Conservation (phyloP, 2,329 filamentous ascomycete genomes). For the Boeremia lycopersici region DNA sequence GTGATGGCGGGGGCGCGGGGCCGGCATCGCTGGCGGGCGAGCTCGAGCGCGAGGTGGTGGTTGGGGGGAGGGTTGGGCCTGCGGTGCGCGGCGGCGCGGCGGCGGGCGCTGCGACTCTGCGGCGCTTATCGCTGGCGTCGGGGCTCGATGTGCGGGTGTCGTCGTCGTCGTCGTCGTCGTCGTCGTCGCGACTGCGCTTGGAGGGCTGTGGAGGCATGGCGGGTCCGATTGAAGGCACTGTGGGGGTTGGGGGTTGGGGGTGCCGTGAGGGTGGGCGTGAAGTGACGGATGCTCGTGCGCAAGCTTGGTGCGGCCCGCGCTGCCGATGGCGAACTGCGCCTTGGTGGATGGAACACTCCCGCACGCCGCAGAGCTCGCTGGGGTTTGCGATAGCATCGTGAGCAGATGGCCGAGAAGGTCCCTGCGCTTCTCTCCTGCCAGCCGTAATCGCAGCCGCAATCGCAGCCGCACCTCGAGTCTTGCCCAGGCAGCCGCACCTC, state of each 20-base stretch:
- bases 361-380: slow-evolving; percentile 14
- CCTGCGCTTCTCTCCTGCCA: neutral
- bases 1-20: slow-evolving; percentile 45
- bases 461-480: too few species aligned
- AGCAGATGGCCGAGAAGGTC: neutral
- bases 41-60: slow-evolving; percentile 33
- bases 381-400: neutral
- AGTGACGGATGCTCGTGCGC: slow-evolving; percentile 4
- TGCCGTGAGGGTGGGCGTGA: neutral
- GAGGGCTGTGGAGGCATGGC: slow-evolving; percentile 69
- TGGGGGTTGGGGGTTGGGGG: slow-evolving; percentile 18
- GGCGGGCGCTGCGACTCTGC: slow-evolving; percentile 58
- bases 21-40: slow-evolving; percentile 37
- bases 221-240: slow-evolving; percentile 71
- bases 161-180: slow-evolving; percentile 54
- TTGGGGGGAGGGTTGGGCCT: slow-evolving; percentile 60
- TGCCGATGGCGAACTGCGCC: slow-evolving; percentile 17
- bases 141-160: slow-evolving; percentile 49
- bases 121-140: slow-evolving; percentile 56
- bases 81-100: slow-evolving; percentile 47
- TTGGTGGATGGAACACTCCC: slow-evolving; percentile 6
- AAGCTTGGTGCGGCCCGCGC: slow-evolving; percentile 22
- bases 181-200: slow-evolving; percentile 57
- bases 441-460: neutral
- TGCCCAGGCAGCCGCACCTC: slow-evolving; percentile 1